Base-by-base conservation (phyloP, 768 basidiomycete genomes). In the Leccinum obscurum region DNA sequence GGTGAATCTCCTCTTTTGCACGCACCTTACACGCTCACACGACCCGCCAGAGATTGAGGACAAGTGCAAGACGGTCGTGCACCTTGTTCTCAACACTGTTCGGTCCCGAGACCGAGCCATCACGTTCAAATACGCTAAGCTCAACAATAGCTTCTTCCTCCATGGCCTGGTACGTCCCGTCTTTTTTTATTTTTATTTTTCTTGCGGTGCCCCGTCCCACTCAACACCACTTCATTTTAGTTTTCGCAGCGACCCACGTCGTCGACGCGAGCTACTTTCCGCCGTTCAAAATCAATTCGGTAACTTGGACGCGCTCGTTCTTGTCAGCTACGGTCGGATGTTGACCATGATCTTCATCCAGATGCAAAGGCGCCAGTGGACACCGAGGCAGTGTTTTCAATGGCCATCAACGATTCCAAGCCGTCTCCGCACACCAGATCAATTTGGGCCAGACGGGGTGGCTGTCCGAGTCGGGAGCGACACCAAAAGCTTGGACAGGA, bases 141-240 rank as follows among this genome's bases (percentile, higher is more conserved):
- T 98, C 62, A 99, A 98, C 78, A 98, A 97, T 74, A 87, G 87
- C 66, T 98, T 92, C 83, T 99, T 98, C 81, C 82, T 99, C 30
- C 83, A 92, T 65, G 81, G 81, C 58, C 80, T 99, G 41, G 96
- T 98, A 72, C 55, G 93, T 81, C 35, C 9, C 20, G 14, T 14
- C 11, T 30, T 30, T 30, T 8, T 30, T 30, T 30, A 8, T 8
- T 30, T 30, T 30, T 30, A 30, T 30, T 30, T 30, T 30, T 30
- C 28, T 30, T 30, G 28, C 28, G 28, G 28, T 30, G 28, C 28
- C 28, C 28, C 28, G 28, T 30, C 28, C 28, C 28, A 30, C 28
- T 30, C 20, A 4, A 9, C 6, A 26, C 20, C 17, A 30, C 28
- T 7, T 13, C 4, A 4, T 50, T 17, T 50, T 50, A 30, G 7